A percentile compares a stretch with the other conserved stretches of the same genome.
phyloP scores from a whole-genome alignment of 208 protist genomes.

The Crithidia expoeki region DNA sequence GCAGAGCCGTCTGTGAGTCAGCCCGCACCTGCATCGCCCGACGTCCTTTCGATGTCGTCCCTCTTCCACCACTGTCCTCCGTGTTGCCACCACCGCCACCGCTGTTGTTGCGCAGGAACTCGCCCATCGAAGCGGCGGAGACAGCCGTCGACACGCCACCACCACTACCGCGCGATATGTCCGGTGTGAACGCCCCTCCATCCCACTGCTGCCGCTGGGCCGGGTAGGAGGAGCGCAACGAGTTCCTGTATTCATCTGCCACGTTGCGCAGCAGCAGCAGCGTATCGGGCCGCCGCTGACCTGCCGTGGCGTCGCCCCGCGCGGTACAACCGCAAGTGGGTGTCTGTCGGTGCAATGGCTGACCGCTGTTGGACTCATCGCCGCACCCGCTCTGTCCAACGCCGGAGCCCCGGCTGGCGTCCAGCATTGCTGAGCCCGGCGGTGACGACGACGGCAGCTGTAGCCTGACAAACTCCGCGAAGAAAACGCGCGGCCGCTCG shows the following conservation, averaged over 20 bases:
- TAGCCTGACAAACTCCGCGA: constrained; percentile 18
- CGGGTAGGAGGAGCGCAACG: constrained; percentile 29
- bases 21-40: constrained; percentile 7
- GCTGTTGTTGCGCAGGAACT: neutral
- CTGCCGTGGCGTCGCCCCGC: neutral
- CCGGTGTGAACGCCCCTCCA: neutral
- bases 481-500: constrained; percentile 24
- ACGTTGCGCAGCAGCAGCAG: constrained; percentile 13
- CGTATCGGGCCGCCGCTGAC: neutral
- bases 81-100: neutral
- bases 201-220: constrained; percentile 14
- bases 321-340: neutral
- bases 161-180: neutral
- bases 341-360: neutral
- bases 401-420: neutral
- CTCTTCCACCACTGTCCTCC: neutral
- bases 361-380: neutral
- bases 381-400: neutral
- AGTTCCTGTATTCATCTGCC: constrained; percentile 26
- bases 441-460: constrained; percentile 3
- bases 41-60: neutral
- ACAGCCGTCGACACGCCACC: neutral
- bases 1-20: constrained; percentile 9
- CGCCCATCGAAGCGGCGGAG: neutral
- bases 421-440: neutral